Conservation (phyloP, 2,329 filamentous ascomycete species). For the Emericellopsis atlantica region DNA sequence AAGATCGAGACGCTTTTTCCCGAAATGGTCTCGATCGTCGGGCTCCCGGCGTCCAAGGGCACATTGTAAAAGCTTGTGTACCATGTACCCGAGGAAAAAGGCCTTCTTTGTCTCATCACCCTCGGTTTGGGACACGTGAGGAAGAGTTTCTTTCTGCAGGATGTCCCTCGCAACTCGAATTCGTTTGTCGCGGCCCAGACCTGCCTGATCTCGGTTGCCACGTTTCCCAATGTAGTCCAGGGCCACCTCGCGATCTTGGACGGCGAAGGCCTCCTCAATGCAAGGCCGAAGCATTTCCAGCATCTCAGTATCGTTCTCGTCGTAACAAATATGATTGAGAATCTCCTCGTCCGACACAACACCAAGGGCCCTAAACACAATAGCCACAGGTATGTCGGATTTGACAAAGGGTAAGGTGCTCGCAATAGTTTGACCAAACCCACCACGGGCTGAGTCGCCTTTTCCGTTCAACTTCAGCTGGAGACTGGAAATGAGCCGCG, state of each 20-base stretch:
- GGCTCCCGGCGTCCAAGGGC: conserved; percentile 85
- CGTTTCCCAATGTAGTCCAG: conserved; percentile 93
- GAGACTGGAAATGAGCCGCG: conserved; percentile 83
- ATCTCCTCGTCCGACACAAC: conserved; percentile 98
- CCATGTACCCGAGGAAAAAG: conserved; percentile 98
- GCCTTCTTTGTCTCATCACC: conserved; percentile 93
- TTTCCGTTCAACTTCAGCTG: conserved; percentile 84
- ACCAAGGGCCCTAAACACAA: conserved; percentile 90
- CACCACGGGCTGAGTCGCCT: conserved; percentile 63
- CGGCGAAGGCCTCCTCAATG: conserved; percentile 92
- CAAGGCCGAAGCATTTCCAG: conserved; percentile 94
- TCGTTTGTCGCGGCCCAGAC: conserved; percentile 73
- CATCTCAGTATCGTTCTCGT: conserved; percentile 91
- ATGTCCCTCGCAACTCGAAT: conserved; percentile 87
- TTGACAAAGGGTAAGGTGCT: conserved; percentile 91
- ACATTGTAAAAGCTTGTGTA: conserved; percentile 88
- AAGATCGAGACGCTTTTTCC: conserved; percentile 94
- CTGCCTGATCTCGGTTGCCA: conserved; percentile 48
- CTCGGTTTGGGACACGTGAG: conserved; percentile 90
- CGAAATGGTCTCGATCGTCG: conserved; percentile 96
- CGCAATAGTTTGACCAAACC: conserved; percentile 78
- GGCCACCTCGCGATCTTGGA: conserved; percentile 89
- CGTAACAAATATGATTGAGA: conserved; percentile 93
- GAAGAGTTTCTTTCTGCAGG: conserved; percentile 90
- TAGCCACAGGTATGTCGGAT: conserved; percentile 80